Conservation (phyloP, 2,329 filamentous ascomycete species). For the Aspergillus bombycis region DNA sequence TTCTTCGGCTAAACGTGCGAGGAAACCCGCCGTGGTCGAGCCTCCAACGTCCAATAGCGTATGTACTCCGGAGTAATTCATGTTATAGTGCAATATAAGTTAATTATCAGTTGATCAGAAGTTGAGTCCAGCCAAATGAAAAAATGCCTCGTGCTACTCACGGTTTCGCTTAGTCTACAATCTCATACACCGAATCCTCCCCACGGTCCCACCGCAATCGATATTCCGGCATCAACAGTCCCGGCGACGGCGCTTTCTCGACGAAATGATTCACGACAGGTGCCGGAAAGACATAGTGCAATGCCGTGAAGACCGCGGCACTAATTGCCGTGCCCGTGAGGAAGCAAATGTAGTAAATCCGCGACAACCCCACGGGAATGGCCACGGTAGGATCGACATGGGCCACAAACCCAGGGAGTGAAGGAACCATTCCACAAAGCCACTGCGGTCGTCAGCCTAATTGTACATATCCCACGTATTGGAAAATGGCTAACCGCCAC, state of each 20-base stretch:
- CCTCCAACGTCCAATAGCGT: too few species aligned
- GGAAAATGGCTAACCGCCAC: slow-evolving; percentile 12
- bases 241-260: neutral
- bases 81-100: neutral
- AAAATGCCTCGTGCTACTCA: neutral
- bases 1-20: too few species aligned
- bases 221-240: slow-evolving; percentile 2
- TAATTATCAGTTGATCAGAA: neutral
- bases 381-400: neutral
- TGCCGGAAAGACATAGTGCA: slow-evolving; percentile 1
- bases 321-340: slow-evolving; percentile 2
- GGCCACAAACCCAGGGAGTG: slow-evolving; percentile 6
- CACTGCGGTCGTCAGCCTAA: neutral
- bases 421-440: slow-evolving; percentile 3
- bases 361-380: neutral
- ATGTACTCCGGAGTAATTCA: neutral
- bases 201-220: neutral
- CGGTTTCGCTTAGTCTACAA: neutral
- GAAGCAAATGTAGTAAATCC: slow-evolving; percentile 6
- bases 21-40: too few species aligned
- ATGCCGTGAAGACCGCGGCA: neutral
- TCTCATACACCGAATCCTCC: neutral
- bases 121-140: neutral
- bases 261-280: neutral
- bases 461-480: too few species aligned